Evolutionary conservation across 208 protist genomes (phyloP), one percentile per base, ranked within the genome.

Genomic region (Angomonas desouzai): DNA sequence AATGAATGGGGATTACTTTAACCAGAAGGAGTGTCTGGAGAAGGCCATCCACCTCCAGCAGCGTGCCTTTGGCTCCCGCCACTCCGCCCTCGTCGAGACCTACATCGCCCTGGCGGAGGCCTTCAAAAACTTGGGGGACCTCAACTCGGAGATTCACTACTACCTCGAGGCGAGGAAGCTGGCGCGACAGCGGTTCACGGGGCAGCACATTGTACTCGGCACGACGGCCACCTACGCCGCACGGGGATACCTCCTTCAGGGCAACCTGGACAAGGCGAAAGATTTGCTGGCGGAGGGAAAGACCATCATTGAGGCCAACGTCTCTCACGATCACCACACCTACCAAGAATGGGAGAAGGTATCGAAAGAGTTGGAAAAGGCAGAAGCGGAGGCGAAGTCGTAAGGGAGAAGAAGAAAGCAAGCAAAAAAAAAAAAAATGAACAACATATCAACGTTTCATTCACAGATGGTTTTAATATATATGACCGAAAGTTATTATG

Each of bases 11-110:
- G 77, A 96, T 56, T 68, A 88, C 62, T 79, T 81, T 58, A 85
- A 78, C 43, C 72, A 81, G 58, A 85, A 83, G 57, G 82, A 83
- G 10, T 62, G 84, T 48, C 69, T 96, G 30, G 87, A 96, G 59
- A 72, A 76, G 55, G 79, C 90, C 36, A 71, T 93, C 43, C 73
- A 83, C 36, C 62, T 92, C 40, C 90, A 96, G 76, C 76, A 81
- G 59, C 77, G 85, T n/a, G 74, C 85, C 27, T 87, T 93, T 77
- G 90, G 87, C 28, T 75, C 68, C 48, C 81, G 91, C 59, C 90
- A 91, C 66, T 74, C 75, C 16, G 64, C 83, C 34, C 78, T 96
- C 27, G 68, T 93, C 43, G 76, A 84, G 40, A 91, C 85, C 1
- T 91, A 88, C 60, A 80, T 79, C 33, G 77, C 78, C 11, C 64